These are phyloP conservation scores for Aspergillus costaricaensis DNA, from an alignment of 2,329 filamentous ascomycete species.

Conservation along the genomic window DNA sequence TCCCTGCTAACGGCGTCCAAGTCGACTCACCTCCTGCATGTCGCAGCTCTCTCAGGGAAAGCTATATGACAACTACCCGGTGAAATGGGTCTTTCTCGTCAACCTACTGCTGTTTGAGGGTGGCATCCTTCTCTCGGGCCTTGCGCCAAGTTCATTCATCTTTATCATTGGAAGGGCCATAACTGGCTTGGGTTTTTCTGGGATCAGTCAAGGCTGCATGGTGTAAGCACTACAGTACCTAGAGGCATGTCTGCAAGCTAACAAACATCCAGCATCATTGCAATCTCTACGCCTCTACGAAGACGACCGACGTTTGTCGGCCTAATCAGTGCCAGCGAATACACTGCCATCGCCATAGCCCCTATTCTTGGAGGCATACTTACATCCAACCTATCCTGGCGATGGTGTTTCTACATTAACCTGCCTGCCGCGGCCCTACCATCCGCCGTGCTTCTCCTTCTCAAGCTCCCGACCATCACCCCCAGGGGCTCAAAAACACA, in stretches of 20 bases:
- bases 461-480: not conserved
- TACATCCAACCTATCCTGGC: not conserved
- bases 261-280: not conserved
- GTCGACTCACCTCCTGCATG: not conserved
- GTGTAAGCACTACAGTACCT: not conserved
- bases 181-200: not conserved
- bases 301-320: not conserved
- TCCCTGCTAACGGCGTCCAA: not conserved
- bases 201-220: conserved; percentile 3
- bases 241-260: not conserved
- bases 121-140: not conserved
- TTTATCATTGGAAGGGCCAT: conserved; percentile 3
- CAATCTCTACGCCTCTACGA: not conserved
- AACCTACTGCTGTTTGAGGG: not conserved
- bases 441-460: not conserved
- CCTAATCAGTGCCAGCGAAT: conserved; percentile 3
- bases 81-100: conserved; percentile 1
- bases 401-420: conserved; percentile 6
- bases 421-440: not conserved
- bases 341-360: not conserved
- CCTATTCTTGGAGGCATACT: not conserved
- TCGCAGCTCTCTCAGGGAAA: not conserved
- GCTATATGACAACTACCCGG: not conserved
- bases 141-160: not conserved
- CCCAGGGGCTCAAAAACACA: not conserved